These are phyloP conservation scores for Blastocystis sp. DNA, from an alignment of 352 stramenopile genomes.

Conservation along the genomic window DNA sequence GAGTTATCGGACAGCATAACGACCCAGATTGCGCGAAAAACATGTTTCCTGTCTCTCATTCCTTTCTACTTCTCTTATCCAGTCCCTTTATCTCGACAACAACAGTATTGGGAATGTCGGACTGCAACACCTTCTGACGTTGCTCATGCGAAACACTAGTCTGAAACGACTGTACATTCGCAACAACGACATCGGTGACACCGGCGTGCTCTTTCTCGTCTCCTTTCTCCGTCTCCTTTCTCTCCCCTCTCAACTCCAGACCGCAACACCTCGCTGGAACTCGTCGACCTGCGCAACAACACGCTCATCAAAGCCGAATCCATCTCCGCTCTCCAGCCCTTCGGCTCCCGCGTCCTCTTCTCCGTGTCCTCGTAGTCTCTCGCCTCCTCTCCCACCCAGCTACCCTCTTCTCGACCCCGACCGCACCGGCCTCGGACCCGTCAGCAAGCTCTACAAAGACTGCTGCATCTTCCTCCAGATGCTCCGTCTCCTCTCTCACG, in stretches of 20 bases:
- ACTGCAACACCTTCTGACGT: not conserved
- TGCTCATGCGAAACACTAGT: not conserved
- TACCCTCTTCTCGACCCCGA: too few species aligned
- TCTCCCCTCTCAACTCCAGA: not conserved
- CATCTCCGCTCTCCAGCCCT: not conserved
- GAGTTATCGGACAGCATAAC: not conserved
- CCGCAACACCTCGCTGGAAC: not conserved
- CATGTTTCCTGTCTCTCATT: not conserved
- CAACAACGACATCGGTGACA: conserved; percentile 38
- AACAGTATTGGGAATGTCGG: conserved; percentile 15
- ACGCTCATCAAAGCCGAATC: not conserved
- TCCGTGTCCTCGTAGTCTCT: too few species aligned
- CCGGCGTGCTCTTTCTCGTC: not conserved
- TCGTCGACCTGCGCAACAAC: conserved; percentile 23
- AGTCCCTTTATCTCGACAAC: conserved; percentile 19
- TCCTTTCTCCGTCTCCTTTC: not conserved
- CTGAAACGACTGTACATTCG: not conserved
- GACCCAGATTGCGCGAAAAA: not conserved
- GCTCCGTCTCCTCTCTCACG: not conserved
- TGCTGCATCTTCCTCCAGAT: not conserved
- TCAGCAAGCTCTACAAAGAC: not conserved
- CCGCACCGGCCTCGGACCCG: too few species aligned
- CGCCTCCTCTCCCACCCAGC: too few species aligned
- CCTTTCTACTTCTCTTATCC: not conserved
- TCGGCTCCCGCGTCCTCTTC: not conserved